Conservation (phyloP, 2,329 filamentous ascomycete species). For the Fusarium lateritium region DNA sequence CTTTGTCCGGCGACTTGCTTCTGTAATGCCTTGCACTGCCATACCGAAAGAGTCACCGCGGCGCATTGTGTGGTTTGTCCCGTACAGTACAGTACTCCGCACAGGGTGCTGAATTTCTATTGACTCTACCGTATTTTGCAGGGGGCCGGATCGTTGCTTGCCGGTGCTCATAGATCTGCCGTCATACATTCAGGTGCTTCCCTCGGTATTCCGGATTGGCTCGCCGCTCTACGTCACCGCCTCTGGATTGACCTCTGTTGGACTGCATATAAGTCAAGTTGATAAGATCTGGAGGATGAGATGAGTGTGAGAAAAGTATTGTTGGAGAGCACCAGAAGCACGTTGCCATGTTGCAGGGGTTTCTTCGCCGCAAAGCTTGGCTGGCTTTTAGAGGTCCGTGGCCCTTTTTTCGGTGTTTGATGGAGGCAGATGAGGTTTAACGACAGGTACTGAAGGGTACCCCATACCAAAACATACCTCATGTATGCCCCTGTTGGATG, state of each 20-base stretch:
- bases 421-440: constrained; percentile 14
- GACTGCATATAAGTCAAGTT: constrained; percentile 12
- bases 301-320: background rate
- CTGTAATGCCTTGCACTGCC: constrained; percentile 29
- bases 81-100: constrained; percentile 7
- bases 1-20: constrained; percentile 27
- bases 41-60: constrained; percentile 27
- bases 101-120: constrained; percentile 29
- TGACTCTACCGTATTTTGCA: constrained; percentile 31
- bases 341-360: constrained; percentile 20
- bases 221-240: constrained; percentile 39
- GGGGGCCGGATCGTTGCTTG: constrained; percentile 33
- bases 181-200: constrained; percentile 34
- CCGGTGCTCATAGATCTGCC: constrained; percentile 41
- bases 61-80: constrained; percentile 23
- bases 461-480: constrained; percentile 38
- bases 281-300: constrained; percentile 8
- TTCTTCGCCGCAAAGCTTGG: constrained; percentile 39
- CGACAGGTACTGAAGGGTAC: constrained; percentile 30
- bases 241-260: constrained; percentile 5
- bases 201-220: constrained; percentile 31
- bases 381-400: constrained; percentile 14
- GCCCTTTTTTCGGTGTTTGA: constrained; percentile 22
- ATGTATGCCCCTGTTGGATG: constrained; percentile 27
- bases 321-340: constrained; percentile 17